phyloP scores from a whole-genome alignment of 2,329 filamentous ascomycete genomes.

The Fusarium bulbicola region DNA sequence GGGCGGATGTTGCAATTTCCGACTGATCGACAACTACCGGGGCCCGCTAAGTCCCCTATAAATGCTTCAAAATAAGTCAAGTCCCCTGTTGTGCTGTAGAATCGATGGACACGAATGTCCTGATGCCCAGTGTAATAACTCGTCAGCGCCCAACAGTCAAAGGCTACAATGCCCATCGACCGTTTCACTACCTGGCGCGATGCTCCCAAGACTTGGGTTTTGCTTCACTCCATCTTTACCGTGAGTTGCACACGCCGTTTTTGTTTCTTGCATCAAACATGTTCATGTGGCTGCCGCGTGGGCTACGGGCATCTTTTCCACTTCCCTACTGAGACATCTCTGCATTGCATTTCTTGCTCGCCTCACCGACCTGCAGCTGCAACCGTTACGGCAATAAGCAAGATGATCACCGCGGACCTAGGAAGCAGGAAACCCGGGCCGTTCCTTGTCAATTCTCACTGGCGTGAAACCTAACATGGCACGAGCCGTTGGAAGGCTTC shows the following conservation, averaged over 20 bases:
- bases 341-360: not conserved
- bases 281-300: not conserved
- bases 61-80: not conserved
- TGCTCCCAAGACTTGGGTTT: not conserved
- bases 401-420: not conserved
- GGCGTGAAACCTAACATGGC: slow-evolving; percentile 13
- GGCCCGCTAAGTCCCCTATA: not conserved
- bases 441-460: slow-evolving; percentile 16
- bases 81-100: not conserved
- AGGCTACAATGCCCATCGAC: not conserved
- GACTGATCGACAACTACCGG: slow-evolving; percentile 14
- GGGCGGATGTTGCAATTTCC: slow-evolving; percentile 13
- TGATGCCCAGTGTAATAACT: slow-evolving; percentile 3
- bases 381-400: not conserved
- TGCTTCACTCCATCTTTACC: not conserved
- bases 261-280: not conserved
- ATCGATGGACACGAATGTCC: not conserved
- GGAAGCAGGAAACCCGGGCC: slow-evolving; percentile 3
- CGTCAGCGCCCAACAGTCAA: not conserved
- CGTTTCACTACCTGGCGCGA: not conserved
- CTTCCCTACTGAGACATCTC: not conserved
- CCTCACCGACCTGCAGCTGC: not conserved
- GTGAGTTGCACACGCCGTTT: not conserved
- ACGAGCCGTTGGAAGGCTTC: not conserved
- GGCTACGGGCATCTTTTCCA: not conserved